phyloP scores from a whole-genome alignment of 495 filamentous ascomycete species.

The Penicillium cosmopolitanum region DNA sequence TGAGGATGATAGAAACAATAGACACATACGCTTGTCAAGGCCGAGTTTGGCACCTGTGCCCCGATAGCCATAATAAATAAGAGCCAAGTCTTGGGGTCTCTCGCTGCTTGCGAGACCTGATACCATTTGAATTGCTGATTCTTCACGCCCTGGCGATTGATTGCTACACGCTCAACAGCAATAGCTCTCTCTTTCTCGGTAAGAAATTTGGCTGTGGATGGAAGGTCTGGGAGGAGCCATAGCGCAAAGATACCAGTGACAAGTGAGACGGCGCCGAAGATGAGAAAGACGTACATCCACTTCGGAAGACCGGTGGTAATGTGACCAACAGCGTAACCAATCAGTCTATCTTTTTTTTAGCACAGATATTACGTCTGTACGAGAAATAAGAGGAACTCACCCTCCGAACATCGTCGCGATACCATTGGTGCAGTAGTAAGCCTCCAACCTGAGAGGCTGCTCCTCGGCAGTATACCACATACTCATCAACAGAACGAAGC shows the following conservation, averaged over 20 bases:
- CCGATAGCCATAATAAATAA: constrained; percentile 43
- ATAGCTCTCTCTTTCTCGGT: constrained; percentile 42
- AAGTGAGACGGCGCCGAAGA: constrained; percentile 47
- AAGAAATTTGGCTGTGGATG: constrained; percentile 50
- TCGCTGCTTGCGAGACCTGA: constrained; percentile 50
- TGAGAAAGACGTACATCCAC: constrained; percentile 57
- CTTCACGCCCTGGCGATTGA: constrained; percentile 51
- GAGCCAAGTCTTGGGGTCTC: constrained; percentile 54
- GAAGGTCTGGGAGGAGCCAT: constrained; percentile 47
- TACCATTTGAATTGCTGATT: constrained; percentile 52
- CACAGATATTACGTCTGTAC: neutral
- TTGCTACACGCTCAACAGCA: constrained; percentile 47
- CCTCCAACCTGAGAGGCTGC: constrained; percentile 57
- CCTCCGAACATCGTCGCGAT: constrained; percentile 60
- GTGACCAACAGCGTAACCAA: constrained; percentile 59
- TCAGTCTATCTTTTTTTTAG: constrained; percentile 34
- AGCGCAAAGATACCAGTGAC: constrained; percentile 40
- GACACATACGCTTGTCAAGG: constrained; percentile 40
- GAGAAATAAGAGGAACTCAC: constrained; percentile 18
- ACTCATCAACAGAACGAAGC: constrained; percentile 58
- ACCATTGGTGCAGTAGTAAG: constrained; percentile 60
- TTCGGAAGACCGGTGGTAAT: constrained; percentile 43
- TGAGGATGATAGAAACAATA: too few species aligned
- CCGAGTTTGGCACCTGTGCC: constrained; percentile 42
- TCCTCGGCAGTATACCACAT: constrained; percentile 61